Base-by-base conservation (phyloP, 2,329 filamentous ascomycete genomes). In the Pseudogymnoascus sp. region DNA sequence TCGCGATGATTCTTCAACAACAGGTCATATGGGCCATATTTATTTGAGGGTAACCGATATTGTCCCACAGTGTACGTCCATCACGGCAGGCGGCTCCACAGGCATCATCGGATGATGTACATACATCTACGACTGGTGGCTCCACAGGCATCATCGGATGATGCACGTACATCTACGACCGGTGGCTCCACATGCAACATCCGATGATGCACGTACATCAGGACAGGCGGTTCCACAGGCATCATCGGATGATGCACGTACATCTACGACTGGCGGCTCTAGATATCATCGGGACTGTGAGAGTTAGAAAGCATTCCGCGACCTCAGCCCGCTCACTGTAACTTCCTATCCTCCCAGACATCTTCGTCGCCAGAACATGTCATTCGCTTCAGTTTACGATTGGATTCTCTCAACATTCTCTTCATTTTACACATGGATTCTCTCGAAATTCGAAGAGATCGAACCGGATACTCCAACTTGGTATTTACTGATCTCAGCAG, bases 401-500 rank as follows among this genome's bases (percentile, higher is more conserved):
- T 40, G 37, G 37, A 40, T 40, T 40, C 37, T 40, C n/a, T 40
- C 37, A 10, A 40, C 58, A 17, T 47, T 62, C 26, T 41, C 24
- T 36, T 61, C 37, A 36, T 50, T 61, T 61, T 17, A 50, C 41
- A 7, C 39, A 11, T 59, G 5, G 37, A 11, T 59, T 13, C 15
- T 60, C 13, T 63, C 59, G 10, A 64, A 39, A 41, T 47, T 64
- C n/a, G 37, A 47, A 31, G 11, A 58, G 6, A 61, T 64, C 31
- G 10, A 36, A 36, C 10, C 7, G 8, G 59, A 64, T 37, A 60
- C 57, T 31, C 59, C 29, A 15, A 60, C 29, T 13, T 60, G 36
- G 57, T 64, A 64, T 37, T 60, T 21, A 24, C 62, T 63, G 26
- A 50, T 63, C 61, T 63, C 24, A 44, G 44, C 35, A 17, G 60